Percentiles rank a stretch among this genome's conserved stretches.
Conservation (phyloP, 305 asterid genomes). For the Ruellia speciosa region DNA sequence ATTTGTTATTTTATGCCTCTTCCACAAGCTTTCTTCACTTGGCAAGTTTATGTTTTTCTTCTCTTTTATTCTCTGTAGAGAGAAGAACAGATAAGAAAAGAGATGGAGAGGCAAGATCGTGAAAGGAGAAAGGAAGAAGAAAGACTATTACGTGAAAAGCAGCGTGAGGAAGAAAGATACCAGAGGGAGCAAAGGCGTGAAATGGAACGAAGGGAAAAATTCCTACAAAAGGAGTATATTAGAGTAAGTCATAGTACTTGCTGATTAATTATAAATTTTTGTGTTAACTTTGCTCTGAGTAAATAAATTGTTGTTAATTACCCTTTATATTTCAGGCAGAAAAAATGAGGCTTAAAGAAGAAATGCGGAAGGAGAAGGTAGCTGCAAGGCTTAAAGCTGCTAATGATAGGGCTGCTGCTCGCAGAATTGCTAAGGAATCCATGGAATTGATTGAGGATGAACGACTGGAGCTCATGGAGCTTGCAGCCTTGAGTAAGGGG, state of each 20-base stretch:
- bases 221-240: constrained; percentile 62
- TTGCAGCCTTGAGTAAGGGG: constrained; percentile 58
- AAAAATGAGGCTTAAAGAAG: constrained; percentile 75
- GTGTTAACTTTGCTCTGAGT: background rate
- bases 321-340: constrained; percentile 51
- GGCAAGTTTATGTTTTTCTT: background rate
- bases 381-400: constrained; percentile 87
- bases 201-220: constrained; percentile 76
- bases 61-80: constrained; percentile 32
- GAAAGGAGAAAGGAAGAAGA: constrained; percentile 84
- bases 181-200: constrained; percentile 84
- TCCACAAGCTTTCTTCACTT: background rate
- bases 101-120: constrained; percentile 77
- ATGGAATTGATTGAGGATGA: constrained; percentile 75
- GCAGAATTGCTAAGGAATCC: constrained; percentile 79
- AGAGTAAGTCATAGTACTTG: constrained; percentile 36
- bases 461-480: constrained; percentile 81
- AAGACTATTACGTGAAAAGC: constrained; percentile 73
- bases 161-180: constrained; percentile 71
- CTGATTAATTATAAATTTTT: background rate
- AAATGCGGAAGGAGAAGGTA: constrained; percentile 77
- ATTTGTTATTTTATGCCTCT: constrained; percentile 2
- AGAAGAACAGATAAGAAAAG: constrained; percentile 82
- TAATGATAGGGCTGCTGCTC: constrained; percentile 73
- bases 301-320: constrained; percentile 1